These are phyloP conservation scores for Hemisphaericaspora subhashii DNA, from an alignment of 1,139 yeast species.

Conservation along the genomic window DNA sequence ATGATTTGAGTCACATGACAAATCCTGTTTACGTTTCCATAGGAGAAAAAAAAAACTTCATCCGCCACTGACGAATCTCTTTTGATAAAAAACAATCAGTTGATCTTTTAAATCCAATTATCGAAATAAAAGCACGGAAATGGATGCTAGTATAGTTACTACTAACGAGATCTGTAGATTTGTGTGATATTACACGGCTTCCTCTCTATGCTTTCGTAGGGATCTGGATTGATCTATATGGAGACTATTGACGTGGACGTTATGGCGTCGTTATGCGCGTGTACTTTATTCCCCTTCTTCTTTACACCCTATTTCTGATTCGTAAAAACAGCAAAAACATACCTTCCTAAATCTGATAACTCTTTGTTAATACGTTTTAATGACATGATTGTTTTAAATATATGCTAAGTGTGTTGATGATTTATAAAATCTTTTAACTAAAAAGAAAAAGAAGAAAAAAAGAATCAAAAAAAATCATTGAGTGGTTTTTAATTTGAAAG, in stretches of 20 bases:
- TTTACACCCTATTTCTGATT: neutral
- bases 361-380: constrained; percentile 95
- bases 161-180: too few species aligned
- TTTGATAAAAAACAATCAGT: too few species aligned
- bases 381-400: constrained; percentile 57
- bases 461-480: constrained; percentile 1
- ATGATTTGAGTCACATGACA: too few species aligned
- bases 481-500: neutral
- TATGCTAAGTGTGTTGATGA: constrained; percentile 8
- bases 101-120: neutral
- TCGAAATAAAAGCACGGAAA: too few species aligned
- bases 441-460: constrained; percentile 10
- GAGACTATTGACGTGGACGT: too few species aligned
- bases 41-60: neutral
- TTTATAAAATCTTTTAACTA: neutral
- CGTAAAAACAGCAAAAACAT: constrained; percentile 34
- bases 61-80: constrained; percentile 1
- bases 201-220: too few species aligned
- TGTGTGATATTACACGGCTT: too few species aligned
- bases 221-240: too few species aligned
- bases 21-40: too few species aligned
- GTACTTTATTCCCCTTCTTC: neutral
- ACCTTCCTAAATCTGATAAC: constrained; percentile 91
- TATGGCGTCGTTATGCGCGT: too few species aligned
- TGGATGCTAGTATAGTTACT: too few species aligned